Conservation (phyloP, 257 asterid genomes). For the Ballota nigra region DNA sequence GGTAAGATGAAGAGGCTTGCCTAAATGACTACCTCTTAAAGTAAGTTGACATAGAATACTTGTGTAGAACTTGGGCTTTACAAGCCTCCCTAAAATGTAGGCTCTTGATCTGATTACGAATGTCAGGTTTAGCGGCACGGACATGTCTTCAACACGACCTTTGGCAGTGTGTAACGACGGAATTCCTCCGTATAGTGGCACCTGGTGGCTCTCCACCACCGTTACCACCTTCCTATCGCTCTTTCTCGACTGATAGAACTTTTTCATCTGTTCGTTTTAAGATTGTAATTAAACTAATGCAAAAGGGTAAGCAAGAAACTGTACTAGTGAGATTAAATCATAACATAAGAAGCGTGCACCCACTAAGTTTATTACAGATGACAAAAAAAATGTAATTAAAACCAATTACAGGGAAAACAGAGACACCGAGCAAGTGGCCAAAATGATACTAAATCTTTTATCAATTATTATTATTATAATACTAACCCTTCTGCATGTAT, state of each 20-base stretch:
- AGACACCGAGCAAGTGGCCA: too few species aligned
- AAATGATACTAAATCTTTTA: too few species aligned
- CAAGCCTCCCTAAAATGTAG: slow-evolving; percentile 72
- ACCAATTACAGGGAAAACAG: too few species aligned
- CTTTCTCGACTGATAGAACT: slow-evolving; percentile 69
- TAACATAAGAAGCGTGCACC: not conserved
- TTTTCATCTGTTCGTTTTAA: slow-evolving; percentile 45
- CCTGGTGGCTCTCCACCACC: slow-evolving; percentile 60
- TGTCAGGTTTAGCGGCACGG: slow-evolving; percentile 71
- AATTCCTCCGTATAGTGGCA: slow-evolving; percentile 87
- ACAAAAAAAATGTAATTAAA: too few species aligned
- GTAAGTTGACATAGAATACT: slow-evolving; percentile 46
- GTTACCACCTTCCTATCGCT: slow-evolving; percentile 50
- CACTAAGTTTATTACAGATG: too few species aligned
- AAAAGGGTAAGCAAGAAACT: not conserved
- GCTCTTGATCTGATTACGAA: slow-evolving; percentile 72
- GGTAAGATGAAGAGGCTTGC: slow-evolving; percentile 53
- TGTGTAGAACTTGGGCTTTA: slow-evolving; percentile 58
- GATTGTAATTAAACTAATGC: not conserved
- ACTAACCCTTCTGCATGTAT: too few species aligned
- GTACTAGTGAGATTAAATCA: not conserved
- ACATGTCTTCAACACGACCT: slow-evolving; percentile 35
- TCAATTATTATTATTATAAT: too few species aligned
- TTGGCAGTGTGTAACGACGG: slow-evolving; percentile 42
- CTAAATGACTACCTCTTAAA: slow-evolving; percentile 52